Conservation (phyloP, 2,329 filamentous ascomycete species). For the Paecilomyces formosus region DNA sequence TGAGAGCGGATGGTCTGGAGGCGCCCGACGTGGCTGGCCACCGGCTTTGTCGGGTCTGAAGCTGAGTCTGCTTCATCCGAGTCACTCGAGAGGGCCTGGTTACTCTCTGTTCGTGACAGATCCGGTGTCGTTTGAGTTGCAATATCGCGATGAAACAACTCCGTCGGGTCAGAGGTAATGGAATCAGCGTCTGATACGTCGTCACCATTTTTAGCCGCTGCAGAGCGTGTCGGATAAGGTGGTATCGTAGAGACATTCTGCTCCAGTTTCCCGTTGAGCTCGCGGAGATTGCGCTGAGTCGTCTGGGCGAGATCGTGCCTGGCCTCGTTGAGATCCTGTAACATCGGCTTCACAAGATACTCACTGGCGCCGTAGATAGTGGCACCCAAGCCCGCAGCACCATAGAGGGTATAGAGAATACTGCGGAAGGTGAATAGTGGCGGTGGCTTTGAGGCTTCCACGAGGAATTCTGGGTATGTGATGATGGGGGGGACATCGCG, state of each 20-base stretch:
- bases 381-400: conserved; percentile 48
- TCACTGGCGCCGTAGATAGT: conserved; percentile 52
- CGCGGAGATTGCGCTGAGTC: conserved; percentile 43
- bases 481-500: conserved; percentile 54
- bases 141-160: conserved; percentile 57
- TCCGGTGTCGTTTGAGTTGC: conserved; percentile 54
- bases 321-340: conserved; percentile 45
- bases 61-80: conserved; percentile 5
- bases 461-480: conserved; percentile 59
- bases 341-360: conserved; percentile 53
- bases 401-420: conserved; percentile 50
- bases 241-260: conserved; percentile 47
- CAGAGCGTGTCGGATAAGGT: conserved; percentile 12
- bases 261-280: conserved; percentile 50
- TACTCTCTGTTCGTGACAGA: conserved; percentile 14
- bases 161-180: conserved; percentile 51
- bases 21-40: conserved; percentile 35
- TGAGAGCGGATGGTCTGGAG: conserved; percentile 46
- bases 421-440: conserved; percentile 53
- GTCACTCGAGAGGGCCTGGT: conserved; percentile 10
- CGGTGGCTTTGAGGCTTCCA: conserved; percentile 51
- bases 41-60: conserved; percentile 16
- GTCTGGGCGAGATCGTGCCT: conserved; percentile 52
- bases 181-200: conserved; percentile 35
- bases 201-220: conserved; percentile 12